Evolutionary conservation across 805 yeast genomes (phyloP).

Genomic region (Wickerhamiella occidentalis): DNA sequence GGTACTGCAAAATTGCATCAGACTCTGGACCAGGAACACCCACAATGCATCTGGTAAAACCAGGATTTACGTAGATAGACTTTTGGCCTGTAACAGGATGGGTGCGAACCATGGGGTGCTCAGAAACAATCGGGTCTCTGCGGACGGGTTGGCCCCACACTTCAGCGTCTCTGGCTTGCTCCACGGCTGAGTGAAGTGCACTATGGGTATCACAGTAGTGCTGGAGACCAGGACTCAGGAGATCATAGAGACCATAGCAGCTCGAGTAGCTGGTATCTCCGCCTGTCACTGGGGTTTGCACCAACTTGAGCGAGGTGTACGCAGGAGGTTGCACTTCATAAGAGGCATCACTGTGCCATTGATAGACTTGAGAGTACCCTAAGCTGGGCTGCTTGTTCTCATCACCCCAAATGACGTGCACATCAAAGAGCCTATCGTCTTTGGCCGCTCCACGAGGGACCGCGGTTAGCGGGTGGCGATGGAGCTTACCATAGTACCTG

Average conservation of each 20-base stretch:
- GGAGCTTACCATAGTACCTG: slow-evolving; percentile 36
- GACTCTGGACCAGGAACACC: slow-evolving; percentile 67
- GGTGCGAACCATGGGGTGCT: slow-evolving; percentile 49
- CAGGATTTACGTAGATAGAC: slow-evolving; percentile 42
- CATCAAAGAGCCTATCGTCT: slow-evolving; percentile 32
- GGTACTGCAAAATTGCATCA: slow-evolving; percentile 44
- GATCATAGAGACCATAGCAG: slow-evolving; percentile 43
- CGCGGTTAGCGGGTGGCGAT: slow-evolving; percentile 34
- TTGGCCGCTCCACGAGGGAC: slow-evolving; percentile 36
- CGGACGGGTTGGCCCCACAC: slow-evolving; percentile 41
- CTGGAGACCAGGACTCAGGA: slow-evolving; percentile 39
- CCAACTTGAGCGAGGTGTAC: slow-evolving; percentile 50
- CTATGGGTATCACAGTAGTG: slow-evolving; percentile 41
- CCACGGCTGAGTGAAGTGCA: slow-evolving; percentile 51
- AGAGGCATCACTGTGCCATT: slow-evolving; percentile 67
- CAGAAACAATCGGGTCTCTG: slow-evolving; percentile 37
- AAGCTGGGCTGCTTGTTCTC: slow-evolving; percentile 17
- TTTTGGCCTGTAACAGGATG: slow-evolving; percentile 58
- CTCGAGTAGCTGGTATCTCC: slow-evolving; percentile 51
- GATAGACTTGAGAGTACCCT: slow-evolving; percentile 23
- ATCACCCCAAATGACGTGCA: slow-evolving; percentile 23
- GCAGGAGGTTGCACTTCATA: slow-evolving; percentile 69
- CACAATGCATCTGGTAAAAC: slow-evolving; percentile 52
- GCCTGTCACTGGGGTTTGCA: slow-evolving; percentile 42
- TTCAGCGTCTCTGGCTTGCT: slow-evolving; percentile 24